A percentile compares a stretch with the other conserved stretches of the same genome.
Conservation (phyloP, 2,329 filamentous ascomycete genomes). For the Neonectria punicea region DNA sequence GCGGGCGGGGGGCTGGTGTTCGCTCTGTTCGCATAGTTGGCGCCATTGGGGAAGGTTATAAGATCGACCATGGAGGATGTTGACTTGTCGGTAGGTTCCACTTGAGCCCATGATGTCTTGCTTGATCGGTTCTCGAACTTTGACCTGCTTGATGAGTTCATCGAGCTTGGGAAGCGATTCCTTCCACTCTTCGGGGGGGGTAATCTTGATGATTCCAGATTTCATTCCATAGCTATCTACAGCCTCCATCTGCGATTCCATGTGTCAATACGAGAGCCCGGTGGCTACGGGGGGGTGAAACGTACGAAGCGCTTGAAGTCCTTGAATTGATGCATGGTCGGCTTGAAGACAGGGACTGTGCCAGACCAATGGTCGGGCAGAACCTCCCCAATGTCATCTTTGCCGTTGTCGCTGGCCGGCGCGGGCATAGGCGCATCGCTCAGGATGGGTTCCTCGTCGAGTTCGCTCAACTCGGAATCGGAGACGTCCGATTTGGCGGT, state of each 20-base stretch:
- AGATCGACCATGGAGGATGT: slow-evolving; percentile 93
- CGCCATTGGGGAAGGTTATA: slow-evolving; percentile 99
- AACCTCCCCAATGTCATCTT: slow-evolving; percentile 78
- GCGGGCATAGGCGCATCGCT: slow-evolving; percentile 46
- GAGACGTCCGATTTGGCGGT: slow-evolving; percentile 67
- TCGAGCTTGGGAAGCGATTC: slow-evolving; percentile 81
- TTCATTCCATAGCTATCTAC: slow-evolving; percentile 97
- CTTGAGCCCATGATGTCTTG: slow-evolving; percentile 98
- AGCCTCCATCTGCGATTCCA: slow-evolving; percentile 70
- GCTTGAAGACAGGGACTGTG: slow-evolving; percentile 92
- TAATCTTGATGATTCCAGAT: slow-evolving; percentile 95
- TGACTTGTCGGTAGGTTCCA: slow-evolving; percentile 95
- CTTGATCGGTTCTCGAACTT: slow-evolving; percentile 95
- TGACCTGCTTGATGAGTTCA: slow-evolving; percentile 89
- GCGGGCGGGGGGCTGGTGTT: slow-evolving; percentile 92
- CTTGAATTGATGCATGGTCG: slow-evolving; percentile 93
- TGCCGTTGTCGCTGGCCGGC: slow-evolving; percentile 38
- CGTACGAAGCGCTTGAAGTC: slow-evolving; percentile 91
- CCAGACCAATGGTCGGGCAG: slow-evolving; percentile 91
- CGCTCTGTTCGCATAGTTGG: slow-evolving; percentile 89
- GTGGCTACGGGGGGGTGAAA: slow-evolving; percentile 28
- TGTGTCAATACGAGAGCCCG: slow-evolving; percentile 41
- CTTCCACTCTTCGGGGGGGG: slow-evolving; percentile 94
- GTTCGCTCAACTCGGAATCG: slow-evolving; percentile 74
- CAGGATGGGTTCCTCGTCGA: slow-evolving; percentile 64